These are phyloP conservation scores for Mycena maculata DNA, from an alignment of 768 basidiomycete genomes.

Conservation along the genomic window DNA sequence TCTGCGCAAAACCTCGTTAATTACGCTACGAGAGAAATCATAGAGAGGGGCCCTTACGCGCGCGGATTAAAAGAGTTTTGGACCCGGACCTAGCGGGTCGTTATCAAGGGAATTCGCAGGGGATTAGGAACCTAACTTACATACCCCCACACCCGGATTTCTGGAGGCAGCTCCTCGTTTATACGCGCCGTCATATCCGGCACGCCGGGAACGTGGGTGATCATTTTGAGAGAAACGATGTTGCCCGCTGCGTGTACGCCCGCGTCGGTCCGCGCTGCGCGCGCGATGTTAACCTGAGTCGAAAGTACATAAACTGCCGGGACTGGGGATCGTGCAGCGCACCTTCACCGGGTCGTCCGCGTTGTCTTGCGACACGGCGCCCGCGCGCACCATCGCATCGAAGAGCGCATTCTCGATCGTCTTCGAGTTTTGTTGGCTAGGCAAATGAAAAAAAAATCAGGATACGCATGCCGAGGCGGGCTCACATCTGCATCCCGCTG, in stretches of 20 bases:
- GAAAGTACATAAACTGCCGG: background rate
- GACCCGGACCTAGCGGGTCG: conserved; percentile 62
- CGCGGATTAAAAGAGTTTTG: conserved; percentile 89
- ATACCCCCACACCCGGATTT: conserved; percentile 94
- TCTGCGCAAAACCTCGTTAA: conserved; percentile 51
- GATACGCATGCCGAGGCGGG: conserved; percentile 29
- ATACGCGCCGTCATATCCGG: conserved; percentile 76
- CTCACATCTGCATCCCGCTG: conserved; percentile 97
- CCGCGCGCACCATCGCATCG: conserved; percentile 86
- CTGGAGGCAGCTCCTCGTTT: conserved; percentile 90
- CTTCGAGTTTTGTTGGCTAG: conserved; percentile 75
- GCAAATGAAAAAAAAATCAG: conserved; percentile 19
- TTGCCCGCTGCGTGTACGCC: conserved; percentile 98
- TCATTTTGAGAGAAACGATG: conserved; percentile 91
- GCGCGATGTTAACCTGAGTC: conserved; percentile 79
- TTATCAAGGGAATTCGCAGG: conserved; percentile 3
- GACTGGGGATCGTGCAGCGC: background rate
- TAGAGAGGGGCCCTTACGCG: conserved; percentile 54
- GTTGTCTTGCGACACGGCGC: conserved; percentile 96
- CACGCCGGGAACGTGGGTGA: conserved; percentile 77
- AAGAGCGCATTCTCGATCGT: conserved; percentile 95
- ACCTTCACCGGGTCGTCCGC: conserved; percentile 92
- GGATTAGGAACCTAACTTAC: conserved; percentile 60
- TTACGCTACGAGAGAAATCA: background rate
- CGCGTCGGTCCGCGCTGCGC: conserved; percentile 96